phyloP scores from a whole-genome alignment of 2,329 filamentous ascomycete species.

The Nothophaeocryptopus gaeumannii region DNA sequence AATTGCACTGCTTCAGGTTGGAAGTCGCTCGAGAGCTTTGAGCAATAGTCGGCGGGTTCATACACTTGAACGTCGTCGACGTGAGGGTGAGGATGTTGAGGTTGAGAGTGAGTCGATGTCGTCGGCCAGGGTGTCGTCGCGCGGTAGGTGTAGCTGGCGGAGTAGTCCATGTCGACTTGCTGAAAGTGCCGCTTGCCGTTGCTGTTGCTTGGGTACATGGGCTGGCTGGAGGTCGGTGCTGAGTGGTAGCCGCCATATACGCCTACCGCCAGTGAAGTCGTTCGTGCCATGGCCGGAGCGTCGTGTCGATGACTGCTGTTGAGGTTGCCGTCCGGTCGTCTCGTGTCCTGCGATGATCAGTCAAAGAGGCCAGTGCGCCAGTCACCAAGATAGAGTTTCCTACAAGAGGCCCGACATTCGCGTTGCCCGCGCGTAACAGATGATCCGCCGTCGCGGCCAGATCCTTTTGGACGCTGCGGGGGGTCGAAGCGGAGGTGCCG shows the following conservation, averaged over 20 bases:
- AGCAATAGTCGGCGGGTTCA: slow-evolving; percentile 31
- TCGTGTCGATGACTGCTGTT: slow-evolving; percentile 6
- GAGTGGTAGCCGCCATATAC: slow-evolving; percentile 12
- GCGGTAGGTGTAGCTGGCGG: slow-evolving; percentile 26
- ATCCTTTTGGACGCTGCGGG: slow-evolving; percentile 17
- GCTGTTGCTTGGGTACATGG: slow-evolving; percentile 18
- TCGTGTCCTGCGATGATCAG: slow-evolving; percentile 22
- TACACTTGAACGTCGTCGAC: slow-evolving; percentile 25
- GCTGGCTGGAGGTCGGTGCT: slow-evolving; percentile 11
- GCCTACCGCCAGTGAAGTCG: slow-evolving; percentile 11
- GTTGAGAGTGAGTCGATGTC: slow-evolving; percentile 31
- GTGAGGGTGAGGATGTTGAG: slow-evolving; percentile 4
- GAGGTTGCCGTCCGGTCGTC: slow-evolving; percentile 11
- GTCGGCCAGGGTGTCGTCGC: slow-evolving; percentile 19
- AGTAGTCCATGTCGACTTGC: slow-evolving; percentile 25
- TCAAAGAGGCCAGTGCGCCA: slow-evolving; percentile 14
- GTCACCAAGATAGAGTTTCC: slow-evolving; percentile 17
- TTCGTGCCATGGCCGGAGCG: slow-evolving; percentile 17
- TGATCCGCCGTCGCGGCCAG: slow-evolving; percentile 1
- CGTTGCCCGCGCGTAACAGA: slow-evolving; percentile 7
- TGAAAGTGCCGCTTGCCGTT: slow-evolving; percentile 26
- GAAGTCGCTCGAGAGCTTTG: slow-evolving; percentile 25
- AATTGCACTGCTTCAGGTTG: slow-evolving; percentile 18
- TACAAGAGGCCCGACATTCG: slow-evolving; percentile 19
- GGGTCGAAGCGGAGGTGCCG: slow-evolving; percentile 6